Evolutionary conservation across 441 rosid genomes (phyloP), one percentile per base, ranked within the genome.

Genomic region (Hura crepitans): DNA sequence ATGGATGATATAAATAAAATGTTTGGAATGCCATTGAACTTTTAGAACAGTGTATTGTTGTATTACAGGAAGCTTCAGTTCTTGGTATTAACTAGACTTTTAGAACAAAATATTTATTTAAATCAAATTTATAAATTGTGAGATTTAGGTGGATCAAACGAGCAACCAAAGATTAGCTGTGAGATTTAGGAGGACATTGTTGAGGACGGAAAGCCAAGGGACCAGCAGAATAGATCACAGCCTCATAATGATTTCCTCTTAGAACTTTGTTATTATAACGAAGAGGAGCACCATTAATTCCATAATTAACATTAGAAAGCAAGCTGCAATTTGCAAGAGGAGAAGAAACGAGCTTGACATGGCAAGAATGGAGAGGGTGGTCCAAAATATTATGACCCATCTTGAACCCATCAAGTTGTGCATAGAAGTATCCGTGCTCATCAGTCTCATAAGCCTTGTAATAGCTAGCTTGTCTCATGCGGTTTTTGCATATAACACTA

Each of bases 141-240:
- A 66, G 81, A 62, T 73, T 75, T 59, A 15, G 86, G 75, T 66
- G 83, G 78, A 80, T n/a, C n/a, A n/a, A n/a, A n/a, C n/a, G 42
- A 37, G 8, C 42, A 5, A 2, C 0, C 46, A 31, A 31, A 13
- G n/a, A 59, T 39, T 31, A 59, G 33, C 33, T 33, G 5, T 81
- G 81, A 66, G 81, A 62, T 73, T 75, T 59, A 15, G 86, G 75
- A 68, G 83, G 78, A 80, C 98, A 91, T 2, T 82, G 74, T 58
- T 79, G 68, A 28, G 92, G 93, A 37, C 91, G 92, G 82, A 93
- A 93, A 74, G 97, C 97, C 84, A 91, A 69, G 25, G 97, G 98
- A 22, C 95, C 96, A 4, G 97, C 88, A 47, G 97, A 84, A 57
- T 88, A 91, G 71, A 93, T 15, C 54, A 85, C 87, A 27, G 83